A percentile compares a stretch with the other conserved stretches of the same genome.
phyloP scores from a whole-genome alignment of 495 filamentous ascomycete genomes.

The Monascus purpureus region DNA sequence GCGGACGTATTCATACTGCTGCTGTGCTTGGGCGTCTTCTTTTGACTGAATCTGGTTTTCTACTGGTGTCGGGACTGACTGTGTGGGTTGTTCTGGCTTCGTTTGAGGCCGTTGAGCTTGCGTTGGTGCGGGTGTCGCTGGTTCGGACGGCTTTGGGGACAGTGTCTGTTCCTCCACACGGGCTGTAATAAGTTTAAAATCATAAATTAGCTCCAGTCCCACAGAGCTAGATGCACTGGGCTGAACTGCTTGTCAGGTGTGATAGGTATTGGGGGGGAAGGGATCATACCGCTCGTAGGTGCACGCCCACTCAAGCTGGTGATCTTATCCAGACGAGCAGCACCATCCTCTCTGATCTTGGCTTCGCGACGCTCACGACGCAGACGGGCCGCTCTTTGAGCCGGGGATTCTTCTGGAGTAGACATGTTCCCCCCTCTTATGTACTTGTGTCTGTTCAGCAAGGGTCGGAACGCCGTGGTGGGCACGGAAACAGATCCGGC shows the following conservation, averaged over 20 bases:
- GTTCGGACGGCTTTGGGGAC: slow-evolving; percentile 16
- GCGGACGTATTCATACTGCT: slow-evolving; percentile 32
- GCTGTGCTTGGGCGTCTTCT: slow-evolving; percentile 22
- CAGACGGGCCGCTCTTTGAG: slow-evolving; percentile 59
- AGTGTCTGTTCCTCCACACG: slow-evolving; percentile 15
- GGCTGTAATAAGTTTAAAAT: slow-evolving; percentile 13
- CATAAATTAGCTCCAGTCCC: too few relatives aligned
- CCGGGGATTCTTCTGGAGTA: slow-evolving; percentile 37
- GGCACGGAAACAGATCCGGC: too few relatives aligned
- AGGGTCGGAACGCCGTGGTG: too few relatives aligned
- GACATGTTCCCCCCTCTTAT: too few relatives aligned
- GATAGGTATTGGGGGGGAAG: too few relatives aligned
- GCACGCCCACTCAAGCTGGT: slow-evolving; percentile 59
- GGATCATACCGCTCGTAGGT: slow-evolving; percentile 24
- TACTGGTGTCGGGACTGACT: slow-evolving; percentile 1
- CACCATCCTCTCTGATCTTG: slow-evolving; percentile 74
- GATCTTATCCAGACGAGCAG: slow-evolving; percentile 70
- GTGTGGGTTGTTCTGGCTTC: slow-evolving; percentile 4
- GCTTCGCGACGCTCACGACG: slow-evolving; percentile 84
- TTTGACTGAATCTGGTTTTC: slow-evolving; percentile 5
- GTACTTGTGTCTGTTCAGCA: too few relatives aligned
- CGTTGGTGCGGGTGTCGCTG: slow-evolving; percentile 4
- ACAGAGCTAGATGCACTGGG: too few relatives aligned
- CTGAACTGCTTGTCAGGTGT: too few relatives aligned
- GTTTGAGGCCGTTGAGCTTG: slow-evolving; percentile 4